Base-by-base conservation (phyloP, 2,329 filamentous ascomycete genomes). In the Aspergillus versicolor region DNA sequence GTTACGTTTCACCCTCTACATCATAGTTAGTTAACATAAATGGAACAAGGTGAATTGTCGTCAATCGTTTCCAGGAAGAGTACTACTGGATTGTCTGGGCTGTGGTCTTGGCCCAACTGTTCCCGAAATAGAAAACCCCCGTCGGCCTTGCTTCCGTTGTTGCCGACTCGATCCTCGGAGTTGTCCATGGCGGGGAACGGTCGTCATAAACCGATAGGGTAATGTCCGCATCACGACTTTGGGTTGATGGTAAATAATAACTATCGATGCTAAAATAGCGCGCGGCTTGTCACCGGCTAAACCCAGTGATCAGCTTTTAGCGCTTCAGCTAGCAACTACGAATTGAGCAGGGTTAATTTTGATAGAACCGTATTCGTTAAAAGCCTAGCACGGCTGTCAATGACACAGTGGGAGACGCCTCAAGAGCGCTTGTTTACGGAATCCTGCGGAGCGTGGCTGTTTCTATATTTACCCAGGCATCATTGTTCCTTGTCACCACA, bases 1-100 rank as follows among this genome's bases (percentile, higher is more conserved):
- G 64, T 68, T 70, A 71, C 72, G 72, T 74, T 75, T 75, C 73
- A 72, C 68, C 71, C 69, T 65, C 67, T 50, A 74, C 72, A 75
- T 61, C 21, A 19, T 22, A 17, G 12, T 30, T 12, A 47, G 15
- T 27, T 24, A 45, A 38, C 21, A 34, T 24, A 17, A 17, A 24
- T 45, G 27, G 27, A 9, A 8, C n/a, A 34, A 8, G 17, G 15
- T 46, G 27, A 19, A 41, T 24, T 17, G 5, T 32, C 17, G 30
- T 47, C 44, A 34, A 34, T 47, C 17, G 24, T 47, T 47, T 27
- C 43, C 43, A n/a, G 43, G 21, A 24, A 27, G 15, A 45, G 15
- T 30, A 13, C 17, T 42, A 21, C 8, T 24, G 27, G 13, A 7
- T 30, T 30, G 22, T 42, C 24, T 21, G 21, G 41, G 17, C 17